Percentiles rank a stretch among this genome's conserved stretches.
Evolutionary conservation across 495 filamentous ascomycete species (phyloP).

Genomic region (Penicillium bovifimosum): DNA sequence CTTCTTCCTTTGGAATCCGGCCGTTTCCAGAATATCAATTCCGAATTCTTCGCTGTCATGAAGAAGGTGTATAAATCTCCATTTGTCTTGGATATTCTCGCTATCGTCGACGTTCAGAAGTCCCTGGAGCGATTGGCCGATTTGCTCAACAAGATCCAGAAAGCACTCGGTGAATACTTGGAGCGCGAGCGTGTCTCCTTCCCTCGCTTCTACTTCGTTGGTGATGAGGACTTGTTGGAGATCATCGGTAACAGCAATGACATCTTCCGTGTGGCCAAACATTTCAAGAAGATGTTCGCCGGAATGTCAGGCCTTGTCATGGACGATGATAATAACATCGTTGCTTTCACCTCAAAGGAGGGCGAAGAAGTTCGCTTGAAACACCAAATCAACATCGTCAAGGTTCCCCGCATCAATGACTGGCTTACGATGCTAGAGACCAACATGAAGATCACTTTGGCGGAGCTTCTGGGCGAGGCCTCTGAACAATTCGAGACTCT

Average conservation of each 20-base stretch:
- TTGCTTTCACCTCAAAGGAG: conserved; percentile 92
- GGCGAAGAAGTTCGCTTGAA: conserved; percentile 84
- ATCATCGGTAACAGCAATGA: conserved; percentile 99
- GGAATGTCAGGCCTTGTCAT: conserved; percentile 84
- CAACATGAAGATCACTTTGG: conserved; percentile 91
- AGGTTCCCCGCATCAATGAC: conserved; percentile 94
- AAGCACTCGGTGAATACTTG: conserved; percentile 96
- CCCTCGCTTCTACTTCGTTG: conserved; percentile 98
- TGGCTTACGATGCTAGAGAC: conserved; percentile 88
- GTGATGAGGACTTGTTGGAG: conserved; percentile 97
- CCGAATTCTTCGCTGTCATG: conserved; percentile 95
- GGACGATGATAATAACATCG: conserved; percentile 83
- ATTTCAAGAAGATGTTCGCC: conserved; percentile 99
- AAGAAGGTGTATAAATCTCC: conserved; percentile 97
- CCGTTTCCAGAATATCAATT: conserved; percentile 97
- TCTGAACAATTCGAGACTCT: conserved; percentile 65
- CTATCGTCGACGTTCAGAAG: conserved; percentile 91
- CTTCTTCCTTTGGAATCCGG: conserved; percentile 92
- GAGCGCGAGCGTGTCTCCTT: conserved; percentile 96
- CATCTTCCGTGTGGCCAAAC: conserved; percentile 88
- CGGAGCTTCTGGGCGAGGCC: conserved; percentile 83
- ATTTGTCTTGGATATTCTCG: conserved; percentile 88
- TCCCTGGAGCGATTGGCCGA: conserved; percentile 91
- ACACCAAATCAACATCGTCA: conserved; percentile 83
- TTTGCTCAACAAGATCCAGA: conserved; percentile 97